Evolutionary conservation across 1,139 yeast species (phyloP).

Genomic region (Williopsis jadinii): DNA sequence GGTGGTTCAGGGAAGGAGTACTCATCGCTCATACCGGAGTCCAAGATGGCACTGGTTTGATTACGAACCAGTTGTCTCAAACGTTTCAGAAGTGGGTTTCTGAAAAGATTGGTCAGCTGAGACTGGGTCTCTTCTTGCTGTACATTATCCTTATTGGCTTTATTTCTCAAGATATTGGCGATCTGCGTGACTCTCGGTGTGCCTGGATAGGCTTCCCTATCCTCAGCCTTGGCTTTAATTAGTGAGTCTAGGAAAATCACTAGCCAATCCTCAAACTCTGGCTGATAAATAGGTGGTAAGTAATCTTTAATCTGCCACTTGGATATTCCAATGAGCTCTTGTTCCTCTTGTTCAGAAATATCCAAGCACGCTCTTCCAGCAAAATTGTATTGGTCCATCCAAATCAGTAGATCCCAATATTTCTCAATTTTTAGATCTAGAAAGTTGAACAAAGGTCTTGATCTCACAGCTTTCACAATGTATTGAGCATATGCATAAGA

Average conservation of each 20-base stretch:
- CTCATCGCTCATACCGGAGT: conserved; percentile 56
- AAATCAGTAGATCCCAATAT: conserved; percentile 86
- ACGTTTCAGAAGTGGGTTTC: conserved; percentile 61
- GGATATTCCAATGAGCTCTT: conserved; percentile 51
- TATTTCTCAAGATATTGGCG: conserved; percentile 36
- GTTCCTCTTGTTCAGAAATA: conserved; percentile 50
- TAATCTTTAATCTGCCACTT: conserved; percentile 78
- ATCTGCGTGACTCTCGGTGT: conserved; percentile 67
- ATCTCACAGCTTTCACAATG: conserved; percentile 68
- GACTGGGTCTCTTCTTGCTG: conserved; percentile 25
- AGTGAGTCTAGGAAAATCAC: conserved; percentile 69
- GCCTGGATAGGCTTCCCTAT: conserved; percentile 30
- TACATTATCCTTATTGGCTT: conserved; percentile 28
- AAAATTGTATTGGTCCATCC: conserved; percentile 92
- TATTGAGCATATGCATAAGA: conserved; percentile 94
- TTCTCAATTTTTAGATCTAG: conserved; percentile 66
- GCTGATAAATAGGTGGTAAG: conserved; percentile 67
- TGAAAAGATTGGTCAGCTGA: conserved; percentile 34
- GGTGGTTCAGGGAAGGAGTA: conserved; percentile 69
- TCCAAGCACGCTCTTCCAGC: conserved; percentile 75
- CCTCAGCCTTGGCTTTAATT: conserved; percentile 43
- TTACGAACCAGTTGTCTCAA: conserved; percentile 56
- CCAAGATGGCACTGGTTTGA: conserved; percentile 67
- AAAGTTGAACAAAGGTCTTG: conserved; percentile 77
- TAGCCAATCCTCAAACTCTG: conserved; percentile 87